Percentiles rank a stretch among this genome's conserved stretches.
Conservation (phyloP, 2,329 filamentous ascomycete species). For the Amphichorda felina region DNA sequence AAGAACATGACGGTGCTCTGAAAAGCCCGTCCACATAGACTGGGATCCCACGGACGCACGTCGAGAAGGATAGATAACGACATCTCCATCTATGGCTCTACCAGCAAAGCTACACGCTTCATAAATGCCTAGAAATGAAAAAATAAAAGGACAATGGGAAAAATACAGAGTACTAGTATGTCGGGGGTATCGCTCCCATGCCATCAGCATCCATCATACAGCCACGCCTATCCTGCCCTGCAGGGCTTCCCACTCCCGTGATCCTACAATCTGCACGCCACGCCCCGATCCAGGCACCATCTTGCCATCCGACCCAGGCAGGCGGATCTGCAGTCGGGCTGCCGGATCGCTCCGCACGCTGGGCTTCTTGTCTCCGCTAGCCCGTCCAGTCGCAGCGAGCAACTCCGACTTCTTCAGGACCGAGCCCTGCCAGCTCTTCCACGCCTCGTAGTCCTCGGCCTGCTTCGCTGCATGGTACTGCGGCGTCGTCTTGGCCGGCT, state of each 20-base stretch:
- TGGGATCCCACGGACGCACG: no score
- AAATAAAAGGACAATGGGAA: not conserved
- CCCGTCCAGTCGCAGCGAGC: slow-evolving; percentile 1
- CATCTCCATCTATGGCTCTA: no score
- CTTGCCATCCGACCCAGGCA: slow-evolving; percentile 35
- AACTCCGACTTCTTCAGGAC: slow-evolving; percentile 41
- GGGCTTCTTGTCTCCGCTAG: slow-evolving; percentile 10
- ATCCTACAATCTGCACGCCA: slow-evolving; percentile 39
- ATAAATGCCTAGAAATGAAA: not conserved
- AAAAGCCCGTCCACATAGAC: no score
- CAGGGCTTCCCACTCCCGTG: slow-evolving; percentile 42
- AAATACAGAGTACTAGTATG: slow-evolving; percentile 1
- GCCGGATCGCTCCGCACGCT: slow-evolving; percentile 15
- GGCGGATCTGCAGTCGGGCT: slow-evolving; percentile 36
- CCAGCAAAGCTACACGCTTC: not conserved
- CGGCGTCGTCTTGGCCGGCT: slow-evolving; percentile 49
- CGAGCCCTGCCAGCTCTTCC: slow-evolving; percentile 45
- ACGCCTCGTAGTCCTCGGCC: slow-evolving; percentile 52
- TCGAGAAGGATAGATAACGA: no score
- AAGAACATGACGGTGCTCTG: no score
- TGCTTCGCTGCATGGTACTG: slow-evolving; percentile 55
- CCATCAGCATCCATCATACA: slow-evolving; percentile 7
- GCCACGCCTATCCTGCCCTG: slow-evolving; percentile 26
- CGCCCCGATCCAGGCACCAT: slow-evolving; percentile 19
- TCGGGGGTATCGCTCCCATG: slow-evolving; percentile 3